Evolutionary conservation across 2,329 filamentous ascomycete genomes (phyloP), one percentile per base, ranked within the genome.

Genomic region (Cytospora mali): DNA sequence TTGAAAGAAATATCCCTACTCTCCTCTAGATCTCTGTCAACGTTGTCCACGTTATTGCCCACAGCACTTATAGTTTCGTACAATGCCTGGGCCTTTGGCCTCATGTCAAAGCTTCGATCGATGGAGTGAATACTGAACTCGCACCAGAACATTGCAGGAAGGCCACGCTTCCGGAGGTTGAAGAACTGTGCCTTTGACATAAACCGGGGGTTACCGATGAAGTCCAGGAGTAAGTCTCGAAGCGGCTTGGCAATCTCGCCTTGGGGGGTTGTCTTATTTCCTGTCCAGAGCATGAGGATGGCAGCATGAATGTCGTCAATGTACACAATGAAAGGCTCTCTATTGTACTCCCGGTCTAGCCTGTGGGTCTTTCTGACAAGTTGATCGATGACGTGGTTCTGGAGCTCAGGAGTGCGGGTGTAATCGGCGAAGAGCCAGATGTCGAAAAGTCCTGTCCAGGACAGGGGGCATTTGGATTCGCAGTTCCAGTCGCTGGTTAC

Each of bases 381-480:
- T 14, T 51, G 46, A 6, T 25, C 21, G 6, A 53, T 14, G 18
- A 29, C 21, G n/a, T 52, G 35, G 27, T 52, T 62, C 48, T 57
- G 31, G 21, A 57, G 33, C 16, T 27, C 33, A 2, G 25, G 53
- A n/a, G 35, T 13, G 18, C 18, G 7, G 25, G 50, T 39, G 4
- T 29, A 25, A 21, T 23, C 27, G 53, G 31, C 59, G 18, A 52
- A 52, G 13, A 46, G 14, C 53, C 53, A 57, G n/a, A 62, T n/a
- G 4, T 48, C 18, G 13, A 51, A 18, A 29, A 57, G 2, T 4
- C 55, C 4, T 1, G 48, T 4, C 29, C 42, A 42, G 2, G 25
- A 23, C 29, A 62, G 1, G 14, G 4, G 11, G 25, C 5, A 7
- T 9, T 31, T 28, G 10, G 6, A n/a, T n/a, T 6, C 16, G 4